phyloP scores from a whole-genome alignment of 176 grass and related monocot genomes.

The Avena sativa region DNA sequence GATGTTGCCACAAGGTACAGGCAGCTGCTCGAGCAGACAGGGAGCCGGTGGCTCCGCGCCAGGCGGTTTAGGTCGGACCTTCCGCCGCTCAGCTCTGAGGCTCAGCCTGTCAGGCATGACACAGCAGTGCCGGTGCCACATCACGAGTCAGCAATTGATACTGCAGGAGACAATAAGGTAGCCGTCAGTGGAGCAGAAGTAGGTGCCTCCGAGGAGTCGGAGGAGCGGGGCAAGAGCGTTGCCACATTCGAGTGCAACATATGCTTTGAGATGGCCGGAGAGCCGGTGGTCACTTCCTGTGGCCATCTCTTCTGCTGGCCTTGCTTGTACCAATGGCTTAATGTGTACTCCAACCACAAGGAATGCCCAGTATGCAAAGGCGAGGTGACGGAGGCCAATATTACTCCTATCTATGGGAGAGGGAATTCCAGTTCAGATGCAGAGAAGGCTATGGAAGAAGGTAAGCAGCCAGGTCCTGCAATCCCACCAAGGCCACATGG shows the following conservation, averaged over 20 bases:
- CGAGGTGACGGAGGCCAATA: slow-evolving; percentile 79
- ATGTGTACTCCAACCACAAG: slow-evolving; percentile 89
- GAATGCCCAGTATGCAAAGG: slow-evolving; percentile 99
- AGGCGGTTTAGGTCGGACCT: slow-evolving; percentile 84
- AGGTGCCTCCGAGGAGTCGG: slow-evolving; percentile 50
- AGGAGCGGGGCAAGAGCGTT: slow-evolving; percentile 56
- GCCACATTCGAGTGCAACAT: slow-evolving; percentile 92
- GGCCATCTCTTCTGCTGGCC: slow-evolving; percentile 99
- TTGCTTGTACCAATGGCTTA: slow-evolving; percentile 94
- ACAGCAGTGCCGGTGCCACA: slow-evolving; percentile 36
- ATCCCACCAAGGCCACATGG: slow-evolving; percentile 88
- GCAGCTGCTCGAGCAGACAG: slow-evolving; percentile 65
- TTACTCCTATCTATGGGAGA: slow-evolving; percentile 92
- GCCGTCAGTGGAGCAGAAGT: slow-evolving; percentile 45
- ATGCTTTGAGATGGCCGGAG: slow-evolving; percentile 93
- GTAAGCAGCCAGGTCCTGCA: slow-evolving; percentile 47
- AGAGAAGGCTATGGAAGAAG: slow-evolving; percentile 63
- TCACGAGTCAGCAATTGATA: slow-evolving; percentile 44
- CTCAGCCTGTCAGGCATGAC: slow-evolving; percentile 44
- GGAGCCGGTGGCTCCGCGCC: slow-evolving; percentile 51
- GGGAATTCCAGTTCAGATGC: slow-evolving; percentile 57
- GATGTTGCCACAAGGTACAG: slow-evolving; percentile 51
- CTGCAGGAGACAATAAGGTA: slow-evolving; percentile 50
- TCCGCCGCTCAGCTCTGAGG: slow-evolving; percentile 50
- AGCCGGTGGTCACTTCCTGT: slow-evolving; percentile 96